Evolutionary conservation across 2,329 filamentous ascomycete species (phyloP).

Genomic region (Claviceps sp.): DNA sequence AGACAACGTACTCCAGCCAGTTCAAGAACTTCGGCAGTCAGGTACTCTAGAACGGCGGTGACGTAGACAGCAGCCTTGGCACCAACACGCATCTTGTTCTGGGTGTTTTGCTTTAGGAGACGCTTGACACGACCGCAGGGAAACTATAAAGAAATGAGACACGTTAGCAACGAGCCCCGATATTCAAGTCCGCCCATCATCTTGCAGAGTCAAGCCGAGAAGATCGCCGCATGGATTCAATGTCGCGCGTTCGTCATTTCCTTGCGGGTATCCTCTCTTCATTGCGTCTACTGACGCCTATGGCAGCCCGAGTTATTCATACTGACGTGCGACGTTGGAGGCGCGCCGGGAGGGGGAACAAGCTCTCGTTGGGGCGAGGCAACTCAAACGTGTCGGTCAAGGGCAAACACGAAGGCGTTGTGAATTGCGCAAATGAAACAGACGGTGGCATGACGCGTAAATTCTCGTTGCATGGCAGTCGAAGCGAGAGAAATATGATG

Average conservation of each 20-base stretch:
- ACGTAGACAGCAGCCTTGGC: conserved; percentile 98
- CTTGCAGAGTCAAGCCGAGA: neutral
- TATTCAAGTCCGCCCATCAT: neutral
- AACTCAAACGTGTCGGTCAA: neutral
- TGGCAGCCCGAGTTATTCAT: neutral
- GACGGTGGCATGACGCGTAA: neutral
- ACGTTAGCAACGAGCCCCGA: neutral
- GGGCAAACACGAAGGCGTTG: neutral
- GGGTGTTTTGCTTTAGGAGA: conserved; percentile 97
- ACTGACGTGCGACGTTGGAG: neutral
- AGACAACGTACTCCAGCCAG: conserved; percentile 60
- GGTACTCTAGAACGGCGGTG: conserved; percentile 93
- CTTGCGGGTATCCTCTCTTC: neutral
- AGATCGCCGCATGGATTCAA: neutral
- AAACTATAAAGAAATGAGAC: conserved; percentile 46
- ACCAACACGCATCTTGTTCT: conserved; percentile 99
- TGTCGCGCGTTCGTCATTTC: neutral
- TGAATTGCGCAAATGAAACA: neutral
- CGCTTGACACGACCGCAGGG: conserved; percentile 99
- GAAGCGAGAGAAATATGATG: neutral
- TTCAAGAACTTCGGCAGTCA: conserved; percentile 95
- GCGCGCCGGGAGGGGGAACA: neutral
- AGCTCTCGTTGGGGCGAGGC: neutral
- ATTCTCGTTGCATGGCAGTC: neutral
- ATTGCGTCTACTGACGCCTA: too few species aligned